These are phyloP conservation scores for Jatropha curcas DNA, from an alignment of 345 rosid genomes.

Conservation along the genomic window DNA sequence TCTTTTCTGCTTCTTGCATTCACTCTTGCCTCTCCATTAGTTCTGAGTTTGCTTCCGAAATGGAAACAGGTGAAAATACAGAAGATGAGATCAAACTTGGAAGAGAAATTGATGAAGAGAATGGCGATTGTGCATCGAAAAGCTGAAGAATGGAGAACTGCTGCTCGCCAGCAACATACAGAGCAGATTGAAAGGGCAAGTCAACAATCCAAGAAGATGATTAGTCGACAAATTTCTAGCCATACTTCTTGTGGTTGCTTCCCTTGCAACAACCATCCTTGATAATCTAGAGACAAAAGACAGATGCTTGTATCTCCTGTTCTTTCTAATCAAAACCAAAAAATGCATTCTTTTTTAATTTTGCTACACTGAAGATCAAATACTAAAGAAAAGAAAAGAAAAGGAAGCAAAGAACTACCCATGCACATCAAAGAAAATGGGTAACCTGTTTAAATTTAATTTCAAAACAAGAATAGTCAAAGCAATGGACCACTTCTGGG, in stretches of 20 bases:
- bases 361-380: no score
- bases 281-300: slow-evolving; percentile 1
- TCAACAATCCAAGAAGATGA: slow-evolving; percentile 47
- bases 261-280: slow-evolving; percentile 48
- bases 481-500: no score
- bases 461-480: no score
- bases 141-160: slow-evolving; percentile 81
- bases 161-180: slow-evolving; percentile 59
- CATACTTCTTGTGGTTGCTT: slow-evolving; percentile 72
- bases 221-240: slow-evolving; percentile 39
- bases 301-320: neutral
- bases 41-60: neutral
- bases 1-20: slow-evolving; percentile 3
- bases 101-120: slow-evolving; percentile 87
- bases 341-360: neutral
- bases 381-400: no score
- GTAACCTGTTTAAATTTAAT: no score
- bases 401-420: no score
- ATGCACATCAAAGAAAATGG: no score
- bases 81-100: slow-evolving; percentile 82
- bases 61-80: slow-evolving; percentile 77
- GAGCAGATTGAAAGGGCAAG: slow-evolving; percentile 59
- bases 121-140: slow-evolving; percentile 67
- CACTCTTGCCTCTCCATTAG: neutral
- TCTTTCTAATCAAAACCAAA: neutral